These are phyloP conservation scores for Eucalyptus coolabah DNA, from an alignment of 345 rosid species.

Conservation along the genomic window DNA sequence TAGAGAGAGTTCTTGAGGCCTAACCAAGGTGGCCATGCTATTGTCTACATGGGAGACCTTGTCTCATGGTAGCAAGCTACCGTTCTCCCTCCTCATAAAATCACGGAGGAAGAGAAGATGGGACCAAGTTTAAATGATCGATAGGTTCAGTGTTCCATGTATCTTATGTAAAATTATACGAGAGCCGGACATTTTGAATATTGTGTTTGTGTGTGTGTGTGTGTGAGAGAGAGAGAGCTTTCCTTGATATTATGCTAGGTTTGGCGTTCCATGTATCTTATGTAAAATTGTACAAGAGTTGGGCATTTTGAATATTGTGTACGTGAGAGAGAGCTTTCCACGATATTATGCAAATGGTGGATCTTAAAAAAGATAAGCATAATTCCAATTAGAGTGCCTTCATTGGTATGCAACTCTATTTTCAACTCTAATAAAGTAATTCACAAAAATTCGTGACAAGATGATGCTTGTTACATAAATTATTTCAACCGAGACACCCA, in stretches of 20 bases:
- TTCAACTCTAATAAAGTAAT: neutral
- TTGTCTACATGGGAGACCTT: neutral
- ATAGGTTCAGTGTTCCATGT: neutral
- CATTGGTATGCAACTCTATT: neutral
- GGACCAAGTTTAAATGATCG: neutral
- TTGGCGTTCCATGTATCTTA: neutral
- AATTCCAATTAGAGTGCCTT: neutral
- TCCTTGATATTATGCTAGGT: neutral
- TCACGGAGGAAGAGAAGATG: neutral
- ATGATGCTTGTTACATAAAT: neutral
- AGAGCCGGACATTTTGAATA: neutral
- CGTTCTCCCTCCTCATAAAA: neutral
- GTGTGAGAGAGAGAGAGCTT: neutral
- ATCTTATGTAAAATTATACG: no score
- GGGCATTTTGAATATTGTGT: neutral
- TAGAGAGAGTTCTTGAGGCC: neutral
- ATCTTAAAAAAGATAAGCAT: neutral
- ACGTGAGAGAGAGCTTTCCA: neutral
- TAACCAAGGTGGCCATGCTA: neutral
- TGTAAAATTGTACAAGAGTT: neutral
- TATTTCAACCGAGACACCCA: neutral
- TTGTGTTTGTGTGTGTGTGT: neutral
- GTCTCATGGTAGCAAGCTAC: neutral
- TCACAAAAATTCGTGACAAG: neutral
- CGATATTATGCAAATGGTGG: neutral